Percentiles rank a stretch among this genome's conserved stretches.
These are phyloP conservation scores for Penicillium paradoxum DNA, from an alignment of 495 filamentous ascomycete genomes.

Conservation along the genomic window DNA sequence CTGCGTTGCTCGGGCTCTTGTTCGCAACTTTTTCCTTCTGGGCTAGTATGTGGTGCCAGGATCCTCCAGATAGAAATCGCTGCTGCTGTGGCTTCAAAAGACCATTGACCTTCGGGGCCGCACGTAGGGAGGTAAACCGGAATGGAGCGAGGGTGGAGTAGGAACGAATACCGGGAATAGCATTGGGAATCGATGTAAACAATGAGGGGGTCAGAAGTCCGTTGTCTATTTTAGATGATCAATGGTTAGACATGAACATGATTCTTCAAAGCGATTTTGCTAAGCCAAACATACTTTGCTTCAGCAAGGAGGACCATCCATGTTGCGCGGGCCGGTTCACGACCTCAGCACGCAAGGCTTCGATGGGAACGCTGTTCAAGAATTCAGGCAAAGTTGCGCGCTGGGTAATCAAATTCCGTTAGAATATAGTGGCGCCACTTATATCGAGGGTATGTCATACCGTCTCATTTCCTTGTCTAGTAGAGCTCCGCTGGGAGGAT, in stretches of 20 bases:
- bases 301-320: constrained; percentile 17
- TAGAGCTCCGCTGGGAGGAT: constrained; percentile 13
- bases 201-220: constrained; percentile 21
- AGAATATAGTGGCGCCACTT: background rate
- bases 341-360: constrained; percentile 20
- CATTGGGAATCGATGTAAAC: constrained; percentile 8
- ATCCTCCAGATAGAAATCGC: constrained; percentile 51
- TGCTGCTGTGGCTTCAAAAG: constrained; percentile 34
- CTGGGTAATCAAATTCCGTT: constrained; percentile 5
- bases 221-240: constrained; percentile 11
- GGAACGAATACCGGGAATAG: constrained; percentile 24
- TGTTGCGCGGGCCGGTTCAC: constrained; percentile 15
- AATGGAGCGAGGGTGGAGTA: constrained; percentile 37
- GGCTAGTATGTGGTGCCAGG: constrained; percentile 56
- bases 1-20: constrained; percentile 78
- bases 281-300: constrained; percentile 10
- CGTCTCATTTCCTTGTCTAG: constrained; percentile 11
- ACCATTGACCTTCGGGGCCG: constrained; percentile 16
- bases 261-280: background rate
- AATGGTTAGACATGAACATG: background rate
- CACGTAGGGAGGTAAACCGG: constrained; percentile 22
- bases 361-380: constrained; percentile 25
- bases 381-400: constrained; percentile 25
- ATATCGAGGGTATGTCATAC: constrained; percentile 12
- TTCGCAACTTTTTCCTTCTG: constrained; percentile 86